Base-by-base conservation (phyloP, 1,284 basidiomycete genomes). In the Trametes hirsuta region DNA sequence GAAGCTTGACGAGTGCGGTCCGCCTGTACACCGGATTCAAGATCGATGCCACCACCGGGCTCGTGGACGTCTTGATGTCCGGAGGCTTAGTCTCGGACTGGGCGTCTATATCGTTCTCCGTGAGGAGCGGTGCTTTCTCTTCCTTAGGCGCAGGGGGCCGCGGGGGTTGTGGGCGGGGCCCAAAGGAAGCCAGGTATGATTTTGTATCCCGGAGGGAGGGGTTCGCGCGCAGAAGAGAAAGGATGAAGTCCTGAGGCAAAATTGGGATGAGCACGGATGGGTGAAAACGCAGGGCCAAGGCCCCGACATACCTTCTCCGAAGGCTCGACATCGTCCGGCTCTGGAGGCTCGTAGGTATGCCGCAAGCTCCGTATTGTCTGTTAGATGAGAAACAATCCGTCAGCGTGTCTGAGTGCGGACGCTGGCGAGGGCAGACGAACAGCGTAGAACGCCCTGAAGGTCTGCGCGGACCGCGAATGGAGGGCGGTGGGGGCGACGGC, bases 1-100 rank as follows among this genome's bases (percentile, higher is more conserved):
- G 97, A 12, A 99, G 81, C 76, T 99, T 99, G 72, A 99, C 96
- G 9, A 99, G 86, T 1, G 95, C 95, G 1, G 94, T 95, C 58
- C 93, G 90, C 45, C 87, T 82, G 67, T 86, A 82, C 50, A 94
- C 85, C 4, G 94, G 94, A 71, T 95, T 84, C 24, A 98, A 80
- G 57, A 98, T 90, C n/a, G 90, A 90, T 11, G 88, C 84, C 58
- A 95, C 82, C 62, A 95, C 81, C 2, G 83, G 84, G 66, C 83
- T 88, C 22, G 73, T 44, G 59, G 70, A 67, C 62, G 70, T 66
- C 41, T 64, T 58, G 58, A 71, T 69, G 41, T 71, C 70, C 46
- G 69, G 71, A 36, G 70, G 68, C 37, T 59, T 67, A 5, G 59
- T 59, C 37, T 69, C 68, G 30, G 64, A 42, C 24, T 62, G 48